Conservation (phyloP, 1,139 yeast species). For the Casaregolazyma lundiana region DNA sequence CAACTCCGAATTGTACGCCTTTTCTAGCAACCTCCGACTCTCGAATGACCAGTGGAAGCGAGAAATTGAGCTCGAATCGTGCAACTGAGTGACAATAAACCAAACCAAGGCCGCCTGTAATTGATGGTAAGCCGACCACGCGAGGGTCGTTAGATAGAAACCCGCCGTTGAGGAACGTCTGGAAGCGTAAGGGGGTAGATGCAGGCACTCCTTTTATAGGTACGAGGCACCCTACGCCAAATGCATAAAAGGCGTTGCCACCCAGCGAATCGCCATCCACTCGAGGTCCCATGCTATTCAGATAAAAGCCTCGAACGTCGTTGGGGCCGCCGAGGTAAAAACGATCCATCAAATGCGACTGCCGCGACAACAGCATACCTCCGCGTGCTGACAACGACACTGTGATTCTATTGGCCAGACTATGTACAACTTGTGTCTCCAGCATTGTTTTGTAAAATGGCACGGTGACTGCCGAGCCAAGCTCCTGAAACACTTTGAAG, state of each 20-base stretch:
- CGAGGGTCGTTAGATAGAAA: slow-evolving; percentile 35
- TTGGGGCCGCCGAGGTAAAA: slow-evolving; percentile 76
- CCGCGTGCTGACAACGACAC: slow-evolving; percentile 39
- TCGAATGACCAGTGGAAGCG: slow-evolving; percentile 66
- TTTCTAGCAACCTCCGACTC: slow-evolving; percentile 65
- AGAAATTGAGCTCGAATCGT: slow-evolving; percentile 82
- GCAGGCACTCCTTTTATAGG: slow-evolving; percentile 50
- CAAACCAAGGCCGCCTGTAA: slow-evolving; percentile 49
- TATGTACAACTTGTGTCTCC: slow-evolving; percentile 28
- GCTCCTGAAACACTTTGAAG: slow-evolving; percentile 54
- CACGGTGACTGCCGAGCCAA: slow-evolving; percentile 31
- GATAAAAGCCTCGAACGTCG: slow-evolving; percentile 69
- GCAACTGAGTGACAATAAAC: slow-evolving; percentile 84
- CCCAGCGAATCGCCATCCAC: slow-evolving; percentile 57
- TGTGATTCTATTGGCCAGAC: slow-evolving; percentile 13
- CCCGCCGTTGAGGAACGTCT: slow-evolving; percentile 69
- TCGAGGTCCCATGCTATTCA: slow-evolving; percentile 85
- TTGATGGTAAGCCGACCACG: slow-evolving; percentile 21
- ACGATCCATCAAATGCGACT: slow-evolving; percentile 39
- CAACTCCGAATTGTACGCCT: slow-evolving; percentile 91
- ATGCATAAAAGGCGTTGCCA: slow-evolving; percentile 68
- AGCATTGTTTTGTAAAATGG: slow-evolving; percentile 31
- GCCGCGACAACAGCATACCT: slow-evolving; percentile 49
- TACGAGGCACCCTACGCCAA: slow-evolving; percentile 64
- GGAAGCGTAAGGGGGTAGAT: slow-evolving; percentile 64